Base-by-base conservation (phyloP, 176 grass and related monocot species). In the Cenchrus fungigraminus region DNA sequence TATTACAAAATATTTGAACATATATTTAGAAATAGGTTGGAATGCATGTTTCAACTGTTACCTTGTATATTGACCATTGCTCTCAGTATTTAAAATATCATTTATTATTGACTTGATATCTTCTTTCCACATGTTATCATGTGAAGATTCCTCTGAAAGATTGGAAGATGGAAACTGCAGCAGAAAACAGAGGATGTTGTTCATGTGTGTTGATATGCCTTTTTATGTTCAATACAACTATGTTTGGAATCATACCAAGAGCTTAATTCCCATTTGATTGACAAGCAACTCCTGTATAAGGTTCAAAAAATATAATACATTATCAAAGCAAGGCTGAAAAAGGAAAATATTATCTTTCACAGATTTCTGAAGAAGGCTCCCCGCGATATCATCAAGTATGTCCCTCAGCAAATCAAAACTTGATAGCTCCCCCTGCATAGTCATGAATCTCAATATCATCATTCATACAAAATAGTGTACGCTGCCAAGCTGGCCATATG, bases 341-440 rank as follows among this genome's bases (percentile, higher is more conserved):
- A 92, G 86, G 79, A 97, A 94, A 87, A 94, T 91, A 71, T 97
- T 97, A 67, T 94, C 95, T 60, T 92, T 90, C 28, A 68, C 76
- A 76, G 88, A 92, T 72, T 87, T 84, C 73, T 97, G 90, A 71
- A 91, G 85, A 66, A 97, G 79, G 78, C 71, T 91, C 72, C 70
- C 88, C 22, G 90, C 78, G 29, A 94, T 73, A 92, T 94, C 95
- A 82, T 97, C 88, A 71, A 94, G 85, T 59, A 97, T 94, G 67
- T 92, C 95, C 65, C 83, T 85, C 52, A 97, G 86, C 32, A 97
- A 82, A 79, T 14, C 43, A 63, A 67, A 72, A 74, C 73, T 72
- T 55, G 70, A 88, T 62, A 92, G 20, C 53, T 88, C 68, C 34
- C 88, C 90, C 95, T 97, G 84, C 66, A 87, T 77, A 62, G 52